Evolutionary conservation across 2,329 filamentous ascomycete genomes (phyloP).

Genomic region (Venturia carpophila): DNA sequence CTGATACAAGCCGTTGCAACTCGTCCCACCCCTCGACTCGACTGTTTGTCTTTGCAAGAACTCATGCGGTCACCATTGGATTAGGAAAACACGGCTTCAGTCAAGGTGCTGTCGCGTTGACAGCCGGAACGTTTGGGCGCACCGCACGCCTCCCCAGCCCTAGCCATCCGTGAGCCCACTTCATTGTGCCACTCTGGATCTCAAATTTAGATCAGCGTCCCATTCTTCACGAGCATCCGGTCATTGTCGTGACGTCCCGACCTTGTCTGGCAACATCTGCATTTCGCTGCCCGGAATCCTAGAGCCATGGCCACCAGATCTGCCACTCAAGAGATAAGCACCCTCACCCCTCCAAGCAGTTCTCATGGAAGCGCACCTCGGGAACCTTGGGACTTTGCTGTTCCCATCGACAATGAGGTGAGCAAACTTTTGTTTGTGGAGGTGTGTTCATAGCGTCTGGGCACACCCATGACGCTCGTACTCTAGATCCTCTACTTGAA

Average conservation of each 20-base stretch:
- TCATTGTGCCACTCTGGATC: neutral
- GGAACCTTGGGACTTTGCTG: constrained; percentile 28
- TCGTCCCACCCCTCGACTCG: neutral
- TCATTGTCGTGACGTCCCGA: neutral
- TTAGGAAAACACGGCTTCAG: neutral
- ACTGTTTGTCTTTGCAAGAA: neutral
- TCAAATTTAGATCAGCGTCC: neutral
- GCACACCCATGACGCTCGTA: neutral
- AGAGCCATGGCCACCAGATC: constrained; percentile 19
- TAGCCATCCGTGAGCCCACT: neutral
- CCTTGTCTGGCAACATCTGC: neutral
- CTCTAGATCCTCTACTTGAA: neutral
- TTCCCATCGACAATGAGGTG: constrained; percentile 32
- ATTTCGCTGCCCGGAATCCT: neutral
- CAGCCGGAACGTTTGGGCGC: neutral
- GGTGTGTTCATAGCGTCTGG: neutral
- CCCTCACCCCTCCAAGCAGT: constrained; percentile 34
- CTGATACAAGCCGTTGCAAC: neutral
- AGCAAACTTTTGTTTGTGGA: constrained; percentile 23
- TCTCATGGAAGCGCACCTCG: constrained; percentile 32
- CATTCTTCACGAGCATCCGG: neutral
- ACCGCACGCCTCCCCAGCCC: neutral
- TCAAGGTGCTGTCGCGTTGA: constrained; percentile 8
- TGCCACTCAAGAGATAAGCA: constrained; percentile 23
- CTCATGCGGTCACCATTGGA: neutral